Evolutionary conservation across 306 rosid species (phyloP).

Genomic region (Clitoria ternatea): DNA sequence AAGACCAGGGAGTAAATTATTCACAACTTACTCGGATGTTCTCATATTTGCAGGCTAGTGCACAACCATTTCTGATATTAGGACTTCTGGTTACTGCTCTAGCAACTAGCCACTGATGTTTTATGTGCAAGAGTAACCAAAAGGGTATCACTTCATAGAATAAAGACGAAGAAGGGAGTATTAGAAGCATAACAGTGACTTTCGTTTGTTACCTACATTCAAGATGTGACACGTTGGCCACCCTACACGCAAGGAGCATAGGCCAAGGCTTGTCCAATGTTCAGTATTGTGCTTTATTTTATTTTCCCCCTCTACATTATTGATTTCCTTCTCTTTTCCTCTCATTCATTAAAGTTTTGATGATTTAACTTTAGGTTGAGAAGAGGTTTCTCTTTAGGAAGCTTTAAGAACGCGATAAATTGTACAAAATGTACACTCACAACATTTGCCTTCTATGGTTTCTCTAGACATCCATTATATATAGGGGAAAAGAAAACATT

Average conservation of each 20-base stretch:
- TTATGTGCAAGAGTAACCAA: not conserved
- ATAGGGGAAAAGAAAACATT: not conserved
- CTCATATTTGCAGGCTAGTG: constrained; percentile 38
- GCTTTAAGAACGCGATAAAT: not conserved
- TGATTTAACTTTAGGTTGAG: constrained; percentile 7
- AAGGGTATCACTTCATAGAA: not conserved
- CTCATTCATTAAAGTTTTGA: constrained; percentile 18
- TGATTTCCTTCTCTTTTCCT: not conserved
- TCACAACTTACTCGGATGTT: not conserved
- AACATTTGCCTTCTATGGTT: not conserved
- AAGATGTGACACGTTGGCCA: constrained; percentile 3
- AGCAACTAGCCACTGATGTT: constrained; percentile 39
- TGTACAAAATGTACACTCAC: constrained; percentile 23
- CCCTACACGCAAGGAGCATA: not conserved
- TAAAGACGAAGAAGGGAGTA: not conserved
- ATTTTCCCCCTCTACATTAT: not conserved
- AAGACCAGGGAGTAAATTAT: not conserved
- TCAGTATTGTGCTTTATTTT: not conserved
- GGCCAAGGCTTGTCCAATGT: not conserved
- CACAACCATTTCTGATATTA: constrained; percentile 46
- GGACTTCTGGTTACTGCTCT: constrained; percentile 50
- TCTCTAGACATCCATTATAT: not conserved
- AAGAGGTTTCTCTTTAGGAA: not conserved
- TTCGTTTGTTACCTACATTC: not conserved
- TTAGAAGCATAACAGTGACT: not conserved